Evolutionary conservation across 2,329 filamentous ascomycete genomes (phyloP), one percentile per base, ranked within the genome.

Genomic region (Colletotrichum magnum): DNA sequence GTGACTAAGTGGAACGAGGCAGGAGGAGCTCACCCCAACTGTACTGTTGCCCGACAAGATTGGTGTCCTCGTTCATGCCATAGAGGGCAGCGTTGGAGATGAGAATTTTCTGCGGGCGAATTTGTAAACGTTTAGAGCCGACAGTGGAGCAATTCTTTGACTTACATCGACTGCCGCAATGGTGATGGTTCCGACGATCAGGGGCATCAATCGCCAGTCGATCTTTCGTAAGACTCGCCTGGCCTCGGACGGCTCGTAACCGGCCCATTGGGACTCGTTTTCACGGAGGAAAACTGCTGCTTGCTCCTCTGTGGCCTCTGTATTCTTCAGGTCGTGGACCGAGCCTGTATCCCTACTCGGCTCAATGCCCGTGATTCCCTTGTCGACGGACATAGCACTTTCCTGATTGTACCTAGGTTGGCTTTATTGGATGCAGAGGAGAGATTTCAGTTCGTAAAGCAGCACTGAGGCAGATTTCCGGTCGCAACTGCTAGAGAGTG

Each of bases 81-180:
- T 88, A 88, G 36, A 89, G 85, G 6, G 87, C 86, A 0, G 87
- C 87, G 72, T 88, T 88, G 39, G 80, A 83, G 12, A 86, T 73
- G 0, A 82, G 85, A 0, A 84, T 86, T 79, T 86, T 70, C 61
- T 65, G 36, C 2, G 10, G 3, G 16, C n/a, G 16, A 4, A 2
- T 0, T 2, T 48, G 21, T 12, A 48, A 9, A 7, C 9, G 24
- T 16, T 9, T 18, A 36, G 7, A 10, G 5, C 10, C 9, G 2
- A 10, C n/a, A 18, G 10, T 4, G 15, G 9, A 18, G 18, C 45
- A 48, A 9, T 10, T 13, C 13, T 48, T 6, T 10, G 9, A 48
- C 45, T 45, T 24, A 45, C 53, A 43, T 57, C 53, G 6, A 57
- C 53, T 9, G 53, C 53, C 3, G 53, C 53, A 18, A 57, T 57